Evolutionary conservation across 106 monocot species (phyloP).

Genomic region (Amphibolis antarctica): DNA sequence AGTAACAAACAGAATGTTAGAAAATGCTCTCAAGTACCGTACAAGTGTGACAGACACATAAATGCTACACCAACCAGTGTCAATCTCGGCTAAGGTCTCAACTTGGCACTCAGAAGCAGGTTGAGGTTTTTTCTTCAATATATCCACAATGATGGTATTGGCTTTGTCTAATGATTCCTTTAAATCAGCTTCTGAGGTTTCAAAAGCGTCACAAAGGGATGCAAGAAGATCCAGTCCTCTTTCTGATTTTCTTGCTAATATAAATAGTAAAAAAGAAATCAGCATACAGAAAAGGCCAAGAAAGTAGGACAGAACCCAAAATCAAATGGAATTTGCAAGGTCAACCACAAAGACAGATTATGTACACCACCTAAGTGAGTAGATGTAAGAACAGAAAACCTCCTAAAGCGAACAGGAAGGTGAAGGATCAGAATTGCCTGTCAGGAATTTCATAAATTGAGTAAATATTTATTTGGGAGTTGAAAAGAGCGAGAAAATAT

Average conservation of each 20-base stretch:
- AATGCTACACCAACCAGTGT: conserved; percentile 36
- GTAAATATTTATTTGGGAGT: background rate
- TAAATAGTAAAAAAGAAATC: background rate
- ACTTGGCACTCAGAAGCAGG: conserved; percentile 44
- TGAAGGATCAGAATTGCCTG: conserved; percentile 84
- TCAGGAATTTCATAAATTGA: background rate
- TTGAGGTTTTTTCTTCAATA: conserved; percentile 64
- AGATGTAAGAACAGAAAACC: conserved; percentile 35
- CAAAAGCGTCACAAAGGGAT: conserved; percentile 64
- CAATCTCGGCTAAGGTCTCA: conserved; percentile 43
- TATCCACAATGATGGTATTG: conserved; percentile 54
- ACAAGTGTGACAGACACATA: background rate
- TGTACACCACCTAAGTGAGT: conserved; percentile 41
- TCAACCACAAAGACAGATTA: background rate
- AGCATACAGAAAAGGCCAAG: background rate
- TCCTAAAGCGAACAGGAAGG: conserved; percentile 59
- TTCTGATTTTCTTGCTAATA: conserved; percentile 57
- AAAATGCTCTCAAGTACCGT: background rate
- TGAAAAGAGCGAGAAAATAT: background rate
- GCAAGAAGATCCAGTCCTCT: conserved; percentile 73
- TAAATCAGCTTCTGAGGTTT: conserved; percentile 83
- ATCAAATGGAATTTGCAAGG: background rate
- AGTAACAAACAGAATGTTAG: background rate
- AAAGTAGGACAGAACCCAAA: background rate
- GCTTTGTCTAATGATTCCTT: conserved; percentile 48